Percentiles rank a stretch among this genome's conserved stretches.
phyloP scores from a whole-genome alignment of 129 eudicot genomes.

The Scalesia atractyloides region DNA sequence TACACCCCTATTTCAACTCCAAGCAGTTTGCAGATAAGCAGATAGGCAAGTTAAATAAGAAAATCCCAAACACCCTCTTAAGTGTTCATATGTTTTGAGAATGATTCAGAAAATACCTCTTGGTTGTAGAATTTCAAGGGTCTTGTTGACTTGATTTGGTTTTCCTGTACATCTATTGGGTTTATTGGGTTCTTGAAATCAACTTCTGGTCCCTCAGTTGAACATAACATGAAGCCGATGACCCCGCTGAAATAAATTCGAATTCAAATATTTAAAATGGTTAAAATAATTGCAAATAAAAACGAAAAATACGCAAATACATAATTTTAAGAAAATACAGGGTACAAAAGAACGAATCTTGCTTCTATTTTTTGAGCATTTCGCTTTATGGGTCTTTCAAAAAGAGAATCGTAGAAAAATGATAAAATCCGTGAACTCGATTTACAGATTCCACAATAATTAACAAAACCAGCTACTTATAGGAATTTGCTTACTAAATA shows the following conservation, averaged over 20 bases:
- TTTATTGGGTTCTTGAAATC: constrained; percentile 87
- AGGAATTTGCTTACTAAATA: neutral
- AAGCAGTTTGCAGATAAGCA: neutral
- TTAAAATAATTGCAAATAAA: neutral
- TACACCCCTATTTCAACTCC: neutral
- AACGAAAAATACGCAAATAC: neutral
- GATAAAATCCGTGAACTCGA: neutral
- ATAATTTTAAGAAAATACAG: neutral
- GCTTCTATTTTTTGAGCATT: neutral
- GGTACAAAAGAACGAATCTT: neutral
- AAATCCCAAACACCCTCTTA: constrained; percentile 10
- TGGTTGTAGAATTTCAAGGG: constrained; percentile 90
- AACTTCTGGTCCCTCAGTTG: constrained; percentile 93
- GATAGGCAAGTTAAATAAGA: neutral
- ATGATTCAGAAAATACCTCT: constrained; percentile 51
- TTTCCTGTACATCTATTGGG: constrained; percentile 68
- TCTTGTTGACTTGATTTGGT: constrained; percentile 44
- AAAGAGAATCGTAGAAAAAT: neutral
- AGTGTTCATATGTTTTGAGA: neutral
- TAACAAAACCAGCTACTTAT: neutral
- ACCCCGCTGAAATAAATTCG: constrained; percentile 67
- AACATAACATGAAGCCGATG: constrained; percentile 94
- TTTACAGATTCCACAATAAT: neutral
- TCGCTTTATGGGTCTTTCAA: neutral
- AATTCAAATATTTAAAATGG: constrained; percentile 1